Base-by-base conservation (phyloP, 192 early-diverging fungal species). In the Linnemannia zychae region DNA sequence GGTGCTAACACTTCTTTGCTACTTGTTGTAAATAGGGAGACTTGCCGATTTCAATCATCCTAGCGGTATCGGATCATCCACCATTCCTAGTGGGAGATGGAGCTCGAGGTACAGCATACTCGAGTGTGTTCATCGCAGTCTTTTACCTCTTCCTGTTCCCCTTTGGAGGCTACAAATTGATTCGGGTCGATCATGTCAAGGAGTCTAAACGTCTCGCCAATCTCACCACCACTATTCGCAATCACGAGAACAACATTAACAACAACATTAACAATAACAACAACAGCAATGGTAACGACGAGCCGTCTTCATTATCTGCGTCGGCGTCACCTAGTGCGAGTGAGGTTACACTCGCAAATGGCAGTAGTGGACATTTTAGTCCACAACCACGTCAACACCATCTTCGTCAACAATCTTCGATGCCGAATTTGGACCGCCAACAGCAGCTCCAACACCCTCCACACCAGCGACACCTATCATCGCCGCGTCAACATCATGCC, bases 41-140 rank as follows among this genome's bases (percentile, higher is more conserved):
- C 37, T 31, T 87, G 40, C 80, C 86, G 12, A 81, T 87, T 47
- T 81, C 86, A 1, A 79, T 87, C 40, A 78, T 87, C 46, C 66
- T 82, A 63, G 80, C 86, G 3, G 77, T 87, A 0, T 70, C 76
- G n/a, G 77, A 81, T 40, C 77, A 78, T 38, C 80, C 86, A 72
- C 86, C 80, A 5, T 87, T 87, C 69, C 24, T 79, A 37, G 86
- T 78, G 3, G 77, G 80, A 17, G 86, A 87, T 36, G 77, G 75
- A 46, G 65, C 86, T 6, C 76, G 74, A 0, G 86, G 86, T 2
- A 79, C 81, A 52, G 77, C 86, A 12, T 87, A 87, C 37, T 65
- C 81, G 15, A 79, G 72, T 33, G 74, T 87, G 36, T 87, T 83
- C 50, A 76, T 82, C 9, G 52, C 81, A 9, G 77, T 82, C 38